phyloP scores from a whole-genome alignment of 148 eudicot species.

The Nyssa sinensis region DNA sequence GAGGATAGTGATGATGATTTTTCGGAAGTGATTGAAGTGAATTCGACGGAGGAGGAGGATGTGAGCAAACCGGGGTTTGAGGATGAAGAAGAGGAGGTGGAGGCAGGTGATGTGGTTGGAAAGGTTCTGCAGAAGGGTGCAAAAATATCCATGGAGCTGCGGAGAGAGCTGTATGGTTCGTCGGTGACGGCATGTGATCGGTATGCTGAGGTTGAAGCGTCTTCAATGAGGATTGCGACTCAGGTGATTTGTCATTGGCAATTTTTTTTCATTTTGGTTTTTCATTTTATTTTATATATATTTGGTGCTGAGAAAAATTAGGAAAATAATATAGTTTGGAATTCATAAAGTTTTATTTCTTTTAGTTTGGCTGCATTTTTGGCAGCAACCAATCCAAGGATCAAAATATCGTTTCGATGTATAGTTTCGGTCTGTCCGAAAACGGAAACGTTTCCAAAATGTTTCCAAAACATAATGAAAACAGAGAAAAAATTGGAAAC shows the following conservation, averaged over 20 bases:
- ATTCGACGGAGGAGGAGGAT: conserved; percentile 27
- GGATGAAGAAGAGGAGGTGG: conserved; percentile 40
- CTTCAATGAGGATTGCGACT: conserved; percentile 77
- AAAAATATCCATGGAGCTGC: conserved; percentile 76
- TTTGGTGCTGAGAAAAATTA: no score
- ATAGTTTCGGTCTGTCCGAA: no score
- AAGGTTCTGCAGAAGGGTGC: conserved; percentile 78
- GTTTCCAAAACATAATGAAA: no score
- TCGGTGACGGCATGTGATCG: conserved; percentile 38
- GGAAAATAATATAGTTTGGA: background rate
- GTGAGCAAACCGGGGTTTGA: conserved; percentile 23
- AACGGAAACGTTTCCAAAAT: no score
- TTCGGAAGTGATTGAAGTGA: conserved; percentile 23
- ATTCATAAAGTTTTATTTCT: background rate
- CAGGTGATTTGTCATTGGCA: conserved; percentile 54
- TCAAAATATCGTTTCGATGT: no score
- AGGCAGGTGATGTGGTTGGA: conserved; percentile 75
- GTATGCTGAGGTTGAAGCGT: conserved; percentile 69
- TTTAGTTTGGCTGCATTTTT: background rate
- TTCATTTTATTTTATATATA: no score
- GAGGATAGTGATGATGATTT: conserved; percentile 62
- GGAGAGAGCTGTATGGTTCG: conserved; percentile 72
- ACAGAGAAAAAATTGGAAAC: no score
- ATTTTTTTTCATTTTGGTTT: background rate
- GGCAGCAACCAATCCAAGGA: no score